Evolutionary conservation across 2,329 filamentous ascomycete species (phyloP).

Genomic region (Clonostachys byssicola): DNA sequence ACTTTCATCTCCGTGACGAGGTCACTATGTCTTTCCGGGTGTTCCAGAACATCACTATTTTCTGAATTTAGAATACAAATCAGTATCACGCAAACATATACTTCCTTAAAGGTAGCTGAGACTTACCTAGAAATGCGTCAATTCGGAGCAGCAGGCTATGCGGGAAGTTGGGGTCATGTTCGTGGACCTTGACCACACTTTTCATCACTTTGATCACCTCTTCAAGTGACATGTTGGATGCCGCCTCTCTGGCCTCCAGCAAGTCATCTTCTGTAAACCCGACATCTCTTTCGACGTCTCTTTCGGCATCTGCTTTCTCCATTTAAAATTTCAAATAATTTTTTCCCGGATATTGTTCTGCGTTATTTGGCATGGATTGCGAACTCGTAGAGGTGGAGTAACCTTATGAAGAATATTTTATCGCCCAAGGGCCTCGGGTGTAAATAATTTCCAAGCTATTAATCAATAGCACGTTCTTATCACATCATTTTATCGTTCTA

Average conservation of each 20-base stretch:
- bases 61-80: slow-evolving; percentile 29
- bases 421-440: too few species aligned
- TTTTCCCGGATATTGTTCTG: too few species aligned
- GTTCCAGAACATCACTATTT: slow-evolving; percentile 19
- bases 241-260: slow-evolving; percentile 34
- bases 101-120: slow-evolving; percentile 40
- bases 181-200: slow-evolving; percentile 15
- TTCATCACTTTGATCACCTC: slow-evolving; percentile 9
- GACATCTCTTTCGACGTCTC: slow-evolving; percentile 8
- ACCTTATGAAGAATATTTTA: too few species aligned
- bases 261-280: slow-evolving; percentile 36
- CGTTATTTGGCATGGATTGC: too few species aligned
- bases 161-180: slow-evolving; percentile 18
- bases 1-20: slow-evolving; percentile 48
- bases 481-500: too few species aligned
- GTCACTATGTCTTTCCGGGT: slow-evolving; percentile 28
- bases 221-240: slow-evolving; percentile 24
- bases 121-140: slow-evolving; percentile 18
- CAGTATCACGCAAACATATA: slow-evolving; percentile 40
- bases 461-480: too few species aligned
- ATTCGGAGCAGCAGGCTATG: slow-evolving; percentile 13
- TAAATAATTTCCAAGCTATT: too few species aligned
- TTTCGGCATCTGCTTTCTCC: too few species aligned
- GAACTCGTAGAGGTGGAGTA: too few species aligned
- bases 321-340: too few species aligned